These are phyloP conservation scores for Flaveria sonorensis DNA, from an alignment of 129 eudicot genomes.

Conservation along the genomic window DNA sequence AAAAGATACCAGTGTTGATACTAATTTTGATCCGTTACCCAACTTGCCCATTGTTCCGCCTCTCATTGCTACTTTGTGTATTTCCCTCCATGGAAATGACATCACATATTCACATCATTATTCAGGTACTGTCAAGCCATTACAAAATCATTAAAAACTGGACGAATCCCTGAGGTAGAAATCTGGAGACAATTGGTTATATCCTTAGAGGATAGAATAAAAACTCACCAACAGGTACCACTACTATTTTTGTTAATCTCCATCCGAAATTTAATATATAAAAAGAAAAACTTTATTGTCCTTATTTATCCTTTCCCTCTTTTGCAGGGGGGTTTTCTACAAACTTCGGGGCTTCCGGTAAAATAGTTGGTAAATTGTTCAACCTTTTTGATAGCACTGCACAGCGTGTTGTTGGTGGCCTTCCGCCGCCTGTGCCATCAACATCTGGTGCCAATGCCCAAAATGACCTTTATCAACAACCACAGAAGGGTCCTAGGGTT, in stretches of 20 bases:
- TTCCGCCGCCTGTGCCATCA: slow-evolving; percentile 79
- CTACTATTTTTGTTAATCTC: not conserved
- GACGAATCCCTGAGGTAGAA: slow-evolving; percentile 79
- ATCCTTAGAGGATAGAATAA: slow-evolving; percentile 90
- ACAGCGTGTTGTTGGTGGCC: slow-evolving; percentile 84
- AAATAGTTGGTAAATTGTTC: slow-evolving; percentile 79
- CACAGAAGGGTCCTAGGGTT: slow-evolving; percentile 58
- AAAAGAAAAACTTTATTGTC: not conserved
- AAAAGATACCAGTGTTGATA: not conserved
- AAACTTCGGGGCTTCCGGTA: slow-evolving; percentile 72
- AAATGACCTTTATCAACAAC: slow-evolving; percentile 42
- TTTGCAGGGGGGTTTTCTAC: slow-evolving; percentile 85
- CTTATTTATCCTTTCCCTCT: not conserved
- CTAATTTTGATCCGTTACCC: not conserved
- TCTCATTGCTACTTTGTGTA: not conserved
- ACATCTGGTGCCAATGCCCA: slow-evolving; percentile 42
- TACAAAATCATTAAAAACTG: slow-evolving; percentile 75
- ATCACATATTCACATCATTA: not conserved
- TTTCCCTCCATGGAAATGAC: not conserved
- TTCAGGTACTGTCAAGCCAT: slow-evolving; percentile 89
- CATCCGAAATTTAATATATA: not conserved
- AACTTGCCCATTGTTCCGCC: not conserved
- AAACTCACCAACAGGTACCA: slow-evolving; percentile 84
- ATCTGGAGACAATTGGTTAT: slow-evolving; percentile 61
- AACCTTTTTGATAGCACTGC: slow-evolving; percentile 88